These are phyloP conservation scores for Coemansia sp. DNA, from an alignment of 192 early-diverging fungal species.

Conservation along the genomic window DNA sequence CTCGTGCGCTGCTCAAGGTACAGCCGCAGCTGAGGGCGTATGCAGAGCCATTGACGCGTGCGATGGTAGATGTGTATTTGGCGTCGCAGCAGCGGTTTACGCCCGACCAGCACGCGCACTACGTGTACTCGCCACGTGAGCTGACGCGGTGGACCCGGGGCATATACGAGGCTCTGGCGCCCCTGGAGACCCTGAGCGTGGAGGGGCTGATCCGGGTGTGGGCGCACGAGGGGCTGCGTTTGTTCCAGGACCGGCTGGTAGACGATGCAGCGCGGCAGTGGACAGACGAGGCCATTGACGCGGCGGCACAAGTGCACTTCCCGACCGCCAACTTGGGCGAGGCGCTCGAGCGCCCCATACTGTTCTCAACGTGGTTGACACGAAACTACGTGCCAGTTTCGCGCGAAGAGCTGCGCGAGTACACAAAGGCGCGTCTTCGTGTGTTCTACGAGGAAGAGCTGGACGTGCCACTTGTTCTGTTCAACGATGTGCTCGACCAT, in stretches of 20 bases:
- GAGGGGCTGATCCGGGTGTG: constrained; percentile 93
- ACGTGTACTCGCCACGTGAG: constrained; percentile 99
- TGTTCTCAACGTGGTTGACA: constrained; percentile 98
- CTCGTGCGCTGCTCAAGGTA: constrained; percentile 89
- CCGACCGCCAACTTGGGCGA: constrained; percentile 65
- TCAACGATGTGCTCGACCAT: constrained; percentile 98
- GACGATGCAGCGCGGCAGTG: constrained; percentile 80
- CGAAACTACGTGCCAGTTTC: constrained; percentile 89
- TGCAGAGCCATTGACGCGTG: constrained; percentile 83
- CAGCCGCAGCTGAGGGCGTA: constrained; percentile 87
- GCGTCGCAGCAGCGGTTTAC: constrained; percentile 90
- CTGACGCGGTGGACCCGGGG: constrained; percentile 98
- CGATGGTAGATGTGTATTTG: constrained; percentile 97
- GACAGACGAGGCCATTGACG: constrained; percentile 87
- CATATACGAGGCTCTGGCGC: constrained; percentile 90
- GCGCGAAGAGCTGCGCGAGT: constrained; percentile 86
- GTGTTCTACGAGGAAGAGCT: constrained; percentile 99
- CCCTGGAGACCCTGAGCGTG: constrained; percentile 71
- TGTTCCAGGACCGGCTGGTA: constrained; percentile 99
- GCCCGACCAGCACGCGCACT: constrained; percentile 97
- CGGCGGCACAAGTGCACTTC: constrained; percentile 83
- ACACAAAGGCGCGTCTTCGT: constrained; percentile 88
- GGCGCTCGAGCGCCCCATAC: constrained; percentile 84
- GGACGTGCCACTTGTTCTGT: constrained; percentile 93
- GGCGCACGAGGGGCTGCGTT: constrained; percentile 96